phyloP scores from a whole-genome alignment of 2,329 filamentous ascomycete species.

The Exophiala alcalophila region DNA sequence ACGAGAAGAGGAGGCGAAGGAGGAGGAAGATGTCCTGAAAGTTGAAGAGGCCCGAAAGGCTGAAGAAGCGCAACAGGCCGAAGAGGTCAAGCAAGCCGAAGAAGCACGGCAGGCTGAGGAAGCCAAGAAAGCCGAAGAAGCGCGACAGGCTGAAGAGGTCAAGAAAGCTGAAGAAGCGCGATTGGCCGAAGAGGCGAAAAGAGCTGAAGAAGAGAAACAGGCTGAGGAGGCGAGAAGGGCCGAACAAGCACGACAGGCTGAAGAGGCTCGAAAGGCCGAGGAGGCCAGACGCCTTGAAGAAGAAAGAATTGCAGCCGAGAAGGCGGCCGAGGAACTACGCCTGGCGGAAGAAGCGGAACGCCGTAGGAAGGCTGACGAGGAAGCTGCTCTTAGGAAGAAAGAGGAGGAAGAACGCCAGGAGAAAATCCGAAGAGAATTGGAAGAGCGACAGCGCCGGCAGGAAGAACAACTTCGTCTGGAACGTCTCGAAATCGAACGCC shows the following conservation, averaged over 20 bases:
- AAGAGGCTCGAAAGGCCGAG: slow-evolving; percentile 24
- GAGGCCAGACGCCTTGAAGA: slow-evolving; percentile 25
- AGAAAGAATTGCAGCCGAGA: slow-evolving; percentile 29
- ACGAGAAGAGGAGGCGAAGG: slow-evolving; percentile 7
- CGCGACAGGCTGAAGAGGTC: slow-evolving; percentile 14
- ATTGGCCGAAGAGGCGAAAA: slow-evolving; percentile 23
- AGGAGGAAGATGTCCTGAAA: neutral
- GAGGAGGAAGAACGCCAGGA: slow-evolving; percentile 48
- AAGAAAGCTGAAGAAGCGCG: slow-evolving; percentile 9
- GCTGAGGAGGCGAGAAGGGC: slow-evolving; percentile 13
- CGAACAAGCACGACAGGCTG: slow-evolving; percentile 10
- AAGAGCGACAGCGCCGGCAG: slow-evolving; percentile 43
- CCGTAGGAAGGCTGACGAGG: slow-evolving; percentile 42
- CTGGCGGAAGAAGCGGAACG: slow-evolving; percentile 36
- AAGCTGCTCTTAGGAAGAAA: slow-evolving; percentile 40
- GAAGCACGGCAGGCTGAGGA: slow-evolving; percentile 19
- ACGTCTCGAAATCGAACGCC: slow-evolving; percentile 46
- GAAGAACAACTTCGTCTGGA: slow-evolving; percentile 40
- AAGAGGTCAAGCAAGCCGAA: slow-evolving; percentile 12
- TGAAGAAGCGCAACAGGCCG: slow-evolving; percentile 4
- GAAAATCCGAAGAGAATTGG: slow-evolving; percentile 34
- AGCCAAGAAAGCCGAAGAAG: slow-evolving; percentile 8
- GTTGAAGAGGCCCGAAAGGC: neutral
- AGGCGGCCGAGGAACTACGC: slow-evolving; percentile 39
- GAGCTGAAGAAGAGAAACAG: slow-evolving; percentile 16